These are phyloP conservation scores for Triticum dicoccoides DNA, from an alignment of 176 grass and related monocot genomes.

Conservation along the genomic window DNA sequence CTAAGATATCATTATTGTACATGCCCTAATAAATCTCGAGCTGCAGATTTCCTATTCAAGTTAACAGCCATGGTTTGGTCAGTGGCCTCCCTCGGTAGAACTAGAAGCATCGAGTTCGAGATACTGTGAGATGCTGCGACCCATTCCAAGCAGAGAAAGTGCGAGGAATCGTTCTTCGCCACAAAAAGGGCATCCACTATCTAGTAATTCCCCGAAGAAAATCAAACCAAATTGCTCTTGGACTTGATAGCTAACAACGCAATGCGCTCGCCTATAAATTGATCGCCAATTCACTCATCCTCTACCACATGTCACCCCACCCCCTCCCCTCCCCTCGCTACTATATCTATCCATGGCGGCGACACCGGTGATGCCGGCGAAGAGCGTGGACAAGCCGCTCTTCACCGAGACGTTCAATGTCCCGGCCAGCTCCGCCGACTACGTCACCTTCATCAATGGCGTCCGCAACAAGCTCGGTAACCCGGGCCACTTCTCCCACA, in stretches of 20 bases:
- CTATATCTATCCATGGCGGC: neutral
- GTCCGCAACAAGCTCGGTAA: conserved; percentile 3
- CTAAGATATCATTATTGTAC: no score
- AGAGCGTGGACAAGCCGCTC: neutral
- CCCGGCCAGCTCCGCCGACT: neutral
- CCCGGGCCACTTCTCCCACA: conserved; percentile 22
- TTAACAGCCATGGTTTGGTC: neutral
- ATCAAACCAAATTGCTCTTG: neutral
- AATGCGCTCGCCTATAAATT: neutral
- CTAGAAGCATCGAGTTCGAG: neutral
- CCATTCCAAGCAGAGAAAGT: neutral
- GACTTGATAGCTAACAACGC: no score
- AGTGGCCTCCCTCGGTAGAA: neutral
- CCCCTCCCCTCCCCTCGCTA: neutral
- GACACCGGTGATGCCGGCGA: neutral
- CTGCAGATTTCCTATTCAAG: neutral
- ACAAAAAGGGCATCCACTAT: no score
- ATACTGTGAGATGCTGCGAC: neutral
- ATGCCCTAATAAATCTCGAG: no score
- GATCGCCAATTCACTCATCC: neutral
- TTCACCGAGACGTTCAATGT: conserved; percentile 21
- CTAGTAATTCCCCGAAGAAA: neutral
- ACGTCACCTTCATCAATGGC: neutral
- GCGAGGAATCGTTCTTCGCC: neutral
- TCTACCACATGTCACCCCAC: neutral